Conservation (phyloP, 495 filamentous ascomycete species). For the Daldinia loculata region DNA sequence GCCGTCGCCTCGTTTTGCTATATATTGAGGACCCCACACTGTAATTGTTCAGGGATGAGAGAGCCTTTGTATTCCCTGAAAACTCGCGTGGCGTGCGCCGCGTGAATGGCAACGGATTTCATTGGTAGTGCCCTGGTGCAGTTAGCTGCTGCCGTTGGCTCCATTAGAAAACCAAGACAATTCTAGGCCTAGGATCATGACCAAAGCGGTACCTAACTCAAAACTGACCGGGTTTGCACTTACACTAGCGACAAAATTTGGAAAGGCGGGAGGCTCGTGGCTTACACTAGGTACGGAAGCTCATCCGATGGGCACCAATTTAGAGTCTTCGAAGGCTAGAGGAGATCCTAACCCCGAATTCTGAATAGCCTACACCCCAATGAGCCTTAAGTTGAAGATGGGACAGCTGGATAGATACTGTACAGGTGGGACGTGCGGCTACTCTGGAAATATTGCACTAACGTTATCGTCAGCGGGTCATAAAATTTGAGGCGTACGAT, state of each 20-base stretch:
- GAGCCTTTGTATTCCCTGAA: conserved; percentile 1
- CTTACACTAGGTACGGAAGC: conserved; percentile 1
- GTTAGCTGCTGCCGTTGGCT: neutral
- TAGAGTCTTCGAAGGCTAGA: neutral
- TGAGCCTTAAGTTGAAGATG: neutral
- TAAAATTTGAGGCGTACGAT: conserved; percentile 3
- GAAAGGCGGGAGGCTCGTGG: conserved; percentile 5
- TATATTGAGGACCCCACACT: neutral
- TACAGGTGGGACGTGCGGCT: neutral
- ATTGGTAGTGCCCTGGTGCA: conserved; percentile 14
- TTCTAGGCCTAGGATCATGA: conserved; percentile 1
- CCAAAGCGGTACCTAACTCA: conserved; percentile 2
- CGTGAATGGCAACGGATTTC: conserved; percentile 8
- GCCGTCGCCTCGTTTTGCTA: conserved; percentile 24
- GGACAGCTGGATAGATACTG: neutral
- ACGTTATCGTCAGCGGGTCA: conserved; percentile 2
- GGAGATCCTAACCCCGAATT: neutral
- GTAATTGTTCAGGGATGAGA: conserved; percentile 1
- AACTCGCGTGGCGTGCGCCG: conserved; percentile 23
- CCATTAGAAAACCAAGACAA: neutral
- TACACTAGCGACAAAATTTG: neutral
- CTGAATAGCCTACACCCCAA: neutral
- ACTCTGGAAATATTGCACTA: neutral
- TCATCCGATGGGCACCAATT: conserved; percentile 8
- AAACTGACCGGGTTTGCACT: neutral